These are phyloP conservation scores for Arthrobotrys conoides DNA, from an alignment of 2,329 filamentous ascomycete genomes.

Conservation along the genomic window DNA sequence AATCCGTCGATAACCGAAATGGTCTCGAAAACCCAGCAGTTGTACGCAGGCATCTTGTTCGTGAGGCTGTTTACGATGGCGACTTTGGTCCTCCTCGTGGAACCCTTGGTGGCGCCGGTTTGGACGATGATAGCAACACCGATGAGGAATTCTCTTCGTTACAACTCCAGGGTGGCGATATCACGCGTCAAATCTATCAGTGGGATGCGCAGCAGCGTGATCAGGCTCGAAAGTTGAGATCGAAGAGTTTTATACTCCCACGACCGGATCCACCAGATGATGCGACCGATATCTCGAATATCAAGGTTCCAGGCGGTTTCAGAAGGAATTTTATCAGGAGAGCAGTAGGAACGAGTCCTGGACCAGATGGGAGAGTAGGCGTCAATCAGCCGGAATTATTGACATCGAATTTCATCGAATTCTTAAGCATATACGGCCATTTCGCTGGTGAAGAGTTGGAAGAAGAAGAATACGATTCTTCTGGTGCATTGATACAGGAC, in stretches of 20 bases:
- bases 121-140: conserved; percentile 72
- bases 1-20: conserved; percentile 82
- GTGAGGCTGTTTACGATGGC: conserved; percentile 67
- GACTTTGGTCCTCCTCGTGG: conserved; percentile 65
- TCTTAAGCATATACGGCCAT: conserved; percentile 93
- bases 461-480: conserved; percentile 86
- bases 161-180: conserved; percentile 91
- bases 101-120: conserved; percentile 65
- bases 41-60: conserved; percentile 86
- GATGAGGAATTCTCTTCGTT: conserved; percentile 86
- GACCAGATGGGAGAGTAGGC: conserved; percentile 66
- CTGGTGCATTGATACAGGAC: conserved; percentile 80
- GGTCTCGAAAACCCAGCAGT: conserved; percentile 91
- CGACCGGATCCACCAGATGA: conserved; percentile 85
- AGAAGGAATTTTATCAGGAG: conserved; percentile 88
- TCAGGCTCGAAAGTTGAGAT: conserved; percentile 77
- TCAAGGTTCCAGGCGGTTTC: conserved; percentile 94
- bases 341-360: conserved; percentile 68
- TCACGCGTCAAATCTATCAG: conserved; percentile 93
- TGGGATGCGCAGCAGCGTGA: conserved; percentile 85
- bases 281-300: conserved; percentile 85
- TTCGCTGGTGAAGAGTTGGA: conserved; percentile 97
- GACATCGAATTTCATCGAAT: conserved; percentile 95
- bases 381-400: conserved; percentile 75
- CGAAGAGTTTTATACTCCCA: conserved; percentile 86